Percentiles rank a stretch among this genome's conserved stretches.
These are phyloP conservation scores for Fusarium chuoi DNA, from an alignment of 2,329 filamentous ascomycete genomes.

Conservation along the genomic window DNA sequence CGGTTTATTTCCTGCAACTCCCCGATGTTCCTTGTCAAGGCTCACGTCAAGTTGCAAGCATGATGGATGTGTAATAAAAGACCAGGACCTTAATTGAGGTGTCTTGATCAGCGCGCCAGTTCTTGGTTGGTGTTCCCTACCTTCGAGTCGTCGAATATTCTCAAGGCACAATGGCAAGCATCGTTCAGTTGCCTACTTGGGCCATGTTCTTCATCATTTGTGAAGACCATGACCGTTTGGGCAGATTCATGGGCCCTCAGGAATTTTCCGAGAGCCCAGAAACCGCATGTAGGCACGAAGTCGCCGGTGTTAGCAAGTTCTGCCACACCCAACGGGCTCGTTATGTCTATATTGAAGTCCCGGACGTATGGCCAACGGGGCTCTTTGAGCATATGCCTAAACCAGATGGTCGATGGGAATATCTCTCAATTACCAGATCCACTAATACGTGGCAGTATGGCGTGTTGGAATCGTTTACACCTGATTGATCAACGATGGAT, in stretches of 20 bases:
- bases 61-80: neutral
- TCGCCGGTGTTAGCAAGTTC: neutral
- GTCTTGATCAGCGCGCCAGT: neutral
- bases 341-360: neutral
- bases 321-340: neutral
- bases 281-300: no score
- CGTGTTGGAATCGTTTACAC: neutral
- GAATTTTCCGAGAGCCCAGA: no score
- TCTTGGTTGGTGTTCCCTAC: neutral
- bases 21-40: slow-evolving; percentile 13
- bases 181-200: neutral
- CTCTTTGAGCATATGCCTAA: neutral
- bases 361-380: neutral
- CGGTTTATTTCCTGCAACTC: slow-evolving; percentile 27
- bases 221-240: neutral
- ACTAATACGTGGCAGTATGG: neutral
- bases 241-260: no score
- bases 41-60: neutral
- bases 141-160: neutral
- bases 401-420: neutral
- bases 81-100: neutral
- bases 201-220: neutral
- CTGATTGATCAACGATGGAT: neutral
- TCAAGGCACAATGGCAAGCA: neutral
- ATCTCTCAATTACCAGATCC: neutral